A percentile compares a stretch with the other conserved stretches of the same genome.
Evolutionary conservation across 192 early-diverging fungal genomes (phyloP).

Genomic region (Linnemannia zychae): DNA sequence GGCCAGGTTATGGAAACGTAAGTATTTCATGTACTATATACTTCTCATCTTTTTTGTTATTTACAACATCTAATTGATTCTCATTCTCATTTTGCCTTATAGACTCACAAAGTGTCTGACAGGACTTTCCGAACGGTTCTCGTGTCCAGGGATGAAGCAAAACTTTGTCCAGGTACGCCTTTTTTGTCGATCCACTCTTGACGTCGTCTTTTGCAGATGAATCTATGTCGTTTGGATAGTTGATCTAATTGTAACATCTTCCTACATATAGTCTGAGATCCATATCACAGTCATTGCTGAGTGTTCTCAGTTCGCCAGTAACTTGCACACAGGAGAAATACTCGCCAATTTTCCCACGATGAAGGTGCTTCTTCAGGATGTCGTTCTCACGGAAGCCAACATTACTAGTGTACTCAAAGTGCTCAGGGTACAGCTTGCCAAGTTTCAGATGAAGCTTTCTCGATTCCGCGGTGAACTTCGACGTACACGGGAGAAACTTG

Average conservation of each 20-base stretch:
- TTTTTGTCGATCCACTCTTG: neutral
- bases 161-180: conserved; percentile 43
- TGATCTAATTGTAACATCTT: neutral
- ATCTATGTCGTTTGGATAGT: too few relatives aligned
- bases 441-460: conserved; percentile 60
- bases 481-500: conserved; percentile 51
- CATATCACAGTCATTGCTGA: conserved; percentile 71
- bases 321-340: conserved; percentile 67
- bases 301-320: conserved; percentile 73
- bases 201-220: neutral
- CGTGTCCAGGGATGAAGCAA: conserved; percentile 39
- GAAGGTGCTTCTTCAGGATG: conserved; percentile 67
- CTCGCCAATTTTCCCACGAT: conserved; percentile 71
- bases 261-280: conserved; percentile 51
- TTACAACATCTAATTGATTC: neutral
- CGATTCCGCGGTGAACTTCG: conserved; percentile 60
- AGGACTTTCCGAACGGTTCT: conserved; percentile 49
- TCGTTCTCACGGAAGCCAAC: conserved; percentile 57
- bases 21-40: neutral
- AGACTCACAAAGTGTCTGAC: conserved; percentile 50
- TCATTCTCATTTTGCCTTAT: conserved; percentile 3
- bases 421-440: conserved; percentile 52
- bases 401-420: conserved; percentile 51
- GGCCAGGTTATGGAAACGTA: conserved; percentile 67
- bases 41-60: too few relatives aligned